A percentile compares a stretch with the other conserved stretches of the same genome.
Evolutionary conservation across 371 early-diverging fungal genomes (phyloP).

Genomic region (Batrachochytrium dendrobatidis): DNA sequence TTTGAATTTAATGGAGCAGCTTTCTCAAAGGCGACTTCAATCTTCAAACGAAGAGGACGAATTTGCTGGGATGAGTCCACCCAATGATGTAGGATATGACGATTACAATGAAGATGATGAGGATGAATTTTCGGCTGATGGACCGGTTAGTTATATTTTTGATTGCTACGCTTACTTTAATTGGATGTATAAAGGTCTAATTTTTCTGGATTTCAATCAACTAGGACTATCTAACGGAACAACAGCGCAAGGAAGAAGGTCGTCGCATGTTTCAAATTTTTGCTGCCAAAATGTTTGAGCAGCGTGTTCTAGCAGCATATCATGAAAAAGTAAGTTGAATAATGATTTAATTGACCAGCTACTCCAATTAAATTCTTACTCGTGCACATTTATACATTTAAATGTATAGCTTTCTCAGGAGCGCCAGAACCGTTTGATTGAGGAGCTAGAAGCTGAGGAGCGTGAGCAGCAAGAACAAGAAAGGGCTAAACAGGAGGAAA

Average conservation of each 20-base stretch:
- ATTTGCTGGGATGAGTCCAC: slow-evolving; percentile 43
- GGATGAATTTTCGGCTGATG: slow-evolving; percentile 11
- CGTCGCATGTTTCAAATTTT: slow-evolving; percentile 89
- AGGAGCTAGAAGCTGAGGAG: slow-evolving; percentile 77
- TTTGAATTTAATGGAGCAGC: slow-evolving; percentile 88
- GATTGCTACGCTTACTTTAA: background rate
- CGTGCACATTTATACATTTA: background rate
- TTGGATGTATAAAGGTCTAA: background rate
- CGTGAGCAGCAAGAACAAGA: slow-evolving; percentile 54
- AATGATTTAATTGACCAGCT: background rate
- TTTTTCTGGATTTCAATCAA: too few species aligned
- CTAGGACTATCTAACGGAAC: slow-evolving; percentile 69
- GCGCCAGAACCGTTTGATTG: slow-evolving; percentile 66
- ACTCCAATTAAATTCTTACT: background rate
- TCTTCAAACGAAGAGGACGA: slow-evolving; percentile 57
- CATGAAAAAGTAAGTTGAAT: slow-evolving; percentile 63
- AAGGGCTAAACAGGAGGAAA: slow-evolving; percentile 40
- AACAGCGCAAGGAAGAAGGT: slow-evolving; percentile 85
- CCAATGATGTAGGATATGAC: slow-evolving; percentile 36
- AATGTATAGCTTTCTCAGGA: slow-evolving; percentile 59
- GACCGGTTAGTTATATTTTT: background rate
- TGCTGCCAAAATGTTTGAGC: slow-evolving; percentile 93
- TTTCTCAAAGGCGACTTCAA: slow-evolving; percentile 40
- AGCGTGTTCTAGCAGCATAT: slow-evolving; percentile 82
- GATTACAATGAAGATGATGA: slow-evolving; percentile 42